Evolutionary conservation across 441 rosid genomes (phyloP).

Genomic region (Oxalis stricta): DNA sequence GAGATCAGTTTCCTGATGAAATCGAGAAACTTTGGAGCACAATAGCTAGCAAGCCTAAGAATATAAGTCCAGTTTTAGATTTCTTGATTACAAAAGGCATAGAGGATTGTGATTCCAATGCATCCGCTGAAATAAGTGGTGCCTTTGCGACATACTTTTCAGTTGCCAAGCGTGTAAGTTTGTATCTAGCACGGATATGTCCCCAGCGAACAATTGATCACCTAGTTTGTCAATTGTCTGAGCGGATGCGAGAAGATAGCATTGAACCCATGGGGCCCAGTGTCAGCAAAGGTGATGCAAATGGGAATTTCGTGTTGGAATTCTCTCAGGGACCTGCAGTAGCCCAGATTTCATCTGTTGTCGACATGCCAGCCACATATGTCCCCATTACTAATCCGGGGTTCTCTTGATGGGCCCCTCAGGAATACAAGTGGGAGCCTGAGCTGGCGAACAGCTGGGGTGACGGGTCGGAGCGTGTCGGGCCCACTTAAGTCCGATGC

Average conservation of each 20-base stretch:
- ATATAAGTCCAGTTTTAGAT: constrained; percentile 94
- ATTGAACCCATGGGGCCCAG: constrained; percentile 55
- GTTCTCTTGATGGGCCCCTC: constrained; percentile 96
- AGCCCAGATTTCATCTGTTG: constrained; percentile 54
- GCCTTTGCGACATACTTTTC: constrained; percentile 98
- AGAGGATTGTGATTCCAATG: constrained; percentile 98
- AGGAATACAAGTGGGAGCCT: constrained; percentile 93
- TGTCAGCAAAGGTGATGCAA: constrained; percentile 52
- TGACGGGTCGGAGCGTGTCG: constrained; percentile 82
- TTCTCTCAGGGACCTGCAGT: constrained; percentile 92
- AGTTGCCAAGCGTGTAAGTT: constrained; percentile 93
- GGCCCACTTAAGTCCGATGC: constrained; percentile 97
- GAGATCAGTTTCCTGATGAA: constrained; percentile 98
- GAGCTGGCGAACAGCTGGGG: constrained; percentile 97
- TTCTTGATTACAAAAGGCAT: constrained; percentile 96
- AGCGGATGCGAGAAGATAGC: constrained; percentile 90
- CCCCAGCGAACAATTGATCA: constrained; percentile 98
- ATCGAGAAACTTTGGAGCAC: constrained; percentile 99
- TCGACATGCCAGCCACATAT: constrained; percentile 88
- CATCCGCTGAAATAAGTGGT: constrained; percentile 99
- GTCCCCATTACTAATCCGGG: constrained; percentile 96
- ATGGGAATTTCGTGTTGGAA: constrained; percentile 72
- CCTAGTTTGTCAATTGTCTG: constrained; percentile 91
- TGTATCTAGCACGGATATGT: constrained; percentile 90
- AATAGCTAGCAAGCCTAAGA: constrained; percentile 92